A percentile compares a stretch with the other conserved stretches of the same genome.
Conservation (phyloP, 352 stramenopile species). For the Phytopythium helicoides region DNA sequence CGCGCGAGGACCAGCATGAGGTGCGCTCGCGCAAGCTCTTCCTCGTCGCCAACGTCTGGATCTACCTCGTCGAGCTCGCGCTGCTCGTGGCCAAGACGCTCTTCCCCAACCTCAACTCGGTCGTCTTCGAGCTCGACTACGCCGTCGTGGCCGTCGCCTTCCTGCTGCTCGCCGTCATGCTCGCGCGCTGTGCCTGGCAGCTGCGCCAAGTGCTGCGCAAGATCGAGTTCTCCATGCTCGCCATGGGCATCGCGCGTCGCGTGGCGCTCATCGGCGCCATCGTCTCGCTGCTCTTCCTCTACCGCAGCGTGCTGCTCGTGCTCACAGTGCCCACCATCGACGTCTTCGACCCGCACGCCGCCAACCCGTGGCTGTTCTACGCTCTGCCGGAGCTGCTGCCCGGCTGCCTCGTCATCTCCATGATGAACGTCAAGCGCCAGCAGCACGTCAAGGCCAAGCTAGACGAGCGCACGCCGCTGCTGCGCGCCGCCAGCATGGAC, state of each 20-base stretch:
- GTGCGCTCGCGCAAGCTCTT: conserved; percentile 60
- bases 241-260: conserved; percentile 44
- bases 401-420: conserved; percentile 67
- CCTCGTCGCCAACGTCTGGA: conserved; percentile 79
- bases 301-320: conserved; percentile 53
- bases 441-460: conserved; percentile 13
- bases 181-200: conserved; percentile 52
- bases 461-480: conserved; percentile 52
- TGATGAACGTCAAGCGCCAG: conserved; percentile 73
- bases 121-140: conserved; percentile 73
- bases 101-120: conserved; percentile 49
- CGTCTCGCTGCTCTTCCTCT: conserved; percentile 54
- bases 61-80: conserved; percentile 72
- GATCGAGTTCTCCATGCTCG: conserved; percentile 75
- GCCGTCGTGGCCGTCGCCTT: conserved; percentile 74
- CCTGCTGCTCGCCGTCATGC: conserved; percentile 64
- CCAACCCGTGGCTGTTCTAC: conserved; percentile 78
- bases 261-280: conserved; percentile 59
- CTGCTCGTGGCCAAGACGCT: conserved; percentile 72
- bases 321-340: conserved; percentile 68
- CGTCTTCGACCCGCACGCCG: conserved; percentile 68
- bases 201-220: conserved; percentile 54
- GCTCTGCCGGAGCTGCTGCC: conserved; percentile 70
- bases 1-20: conserved; percentile 43
- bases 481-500: conserved; percentile 13